Base-by-base conservation (phyloP, 2,329 filamentous ascomycete species). In the Celoporthe dispersa region DNA sequence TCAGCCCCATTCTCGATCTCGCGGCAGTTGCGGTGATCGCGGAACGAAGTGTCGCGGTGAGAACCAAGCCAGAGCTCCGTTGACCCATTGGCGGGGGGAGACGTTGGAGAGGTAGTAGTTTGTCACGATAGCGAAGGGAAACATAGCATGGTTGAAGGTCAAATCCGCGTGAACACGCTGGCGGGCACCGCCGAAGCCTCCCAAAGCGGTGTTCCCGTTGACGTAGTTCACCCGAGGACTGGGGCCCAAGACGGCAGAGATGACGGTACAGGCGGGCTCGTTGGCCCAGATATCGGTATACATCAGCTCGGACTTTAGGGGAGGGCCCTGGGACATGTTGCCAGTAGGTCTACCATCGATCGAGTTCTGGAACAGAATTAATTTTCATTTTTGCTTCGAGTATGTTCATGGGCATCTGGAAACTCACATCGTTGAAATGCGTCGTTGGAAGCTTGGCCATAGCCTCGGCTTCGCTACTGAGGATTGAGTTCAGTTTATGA, bases 61-160 rank as follows among this genome's bases (percentile, higher is more conserved):
- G 81, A 83, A 1, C 84, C 84, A 0, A 82, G 79, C 84, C 85
- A 87, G 22, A 86, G 75, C 74, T 86, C 84, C 0, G 84, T 87
- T 1, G 80, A 79, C 22, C 84, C 85, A 66, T 86, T 86, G 19
- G 81, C 75, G 1, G 81, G 77, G n/a, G 3, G 79, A 78, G 59
- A 82, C 82, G 37, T 83, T 81, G 9, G 85, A 78, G 7, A 86
- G 79, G 63, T 81, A 81, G 57, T 83, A 79, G 72, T 86, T 86
- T 62, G 85, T 75, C 25, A 83, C 83, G 41, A 82, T 79, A 0
- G 81, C 83, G 68, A 85, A 86, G 1, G 83, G 82, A 63, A 86
- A 83, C 2, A 72, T 72, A 0, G 83, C 82, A 69, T 88, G 84
- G 35, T 83, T 82, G 75, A 87, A 83, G 64, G 79, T 75, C 16